phyloP scores from a whole-genome alignment of 2,329 filamentous ascomycete species.

The Exophiala sideris region DNA sequence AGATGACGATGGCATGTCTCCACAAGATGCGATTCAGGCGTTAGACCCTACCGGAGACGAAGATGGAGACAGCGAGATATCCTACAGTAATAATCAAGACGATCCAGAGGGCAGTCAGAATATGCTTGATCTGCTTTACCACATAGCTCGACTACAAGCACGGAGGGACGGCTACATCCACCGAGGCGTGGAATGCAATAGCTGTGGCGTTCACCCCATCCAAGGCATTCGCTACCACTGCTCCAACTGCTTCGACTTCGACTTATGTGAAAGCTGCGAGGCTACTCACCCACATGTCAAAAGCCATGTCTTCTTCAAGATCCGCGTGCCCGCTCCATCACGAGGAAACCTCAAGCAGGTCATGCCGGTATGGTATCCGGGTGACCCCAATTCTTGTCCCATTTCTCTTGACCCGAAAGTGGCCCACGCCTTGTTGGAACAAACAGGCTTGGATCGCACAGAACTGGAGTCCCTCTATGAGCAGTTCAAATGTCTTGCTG shows the following conservation, averaged over 20 bases:
- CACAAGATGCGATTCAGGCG: conserved; percentile 14
- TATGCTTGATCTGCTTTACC: conserved; percentile 79
- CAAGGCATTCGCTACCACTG: conserved; percentile 90
- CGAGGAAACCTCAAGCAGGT: conserved; percentile 67
- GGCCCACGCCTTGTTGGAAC: conserved; percentile 64
- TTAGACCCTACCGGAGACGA: conserved; percentile 39
- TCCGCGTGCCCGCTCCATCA: conserved; percentile 76
- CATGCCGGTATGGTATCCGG: conserved; percentile 82
- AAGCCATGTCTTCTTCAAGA: conserved; percentile 95
- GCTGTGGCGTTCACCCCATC: conserved; percentile 82
- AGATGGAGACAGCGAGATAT: conserved; percentile 43
- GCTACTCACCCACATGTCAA: conserved; percentile 68
- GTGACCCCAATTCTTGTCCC: conserved; percentile 71
- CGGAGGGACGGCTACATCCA: conserved; percentile 86
- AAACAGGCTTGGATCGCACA: conserved; percentile 76
- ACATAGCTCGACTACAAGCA: conserved; percentile 91
- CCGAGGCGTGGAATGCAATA: conserved; percentile 86
- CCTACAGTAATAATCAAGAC: conserved; percentile 40
- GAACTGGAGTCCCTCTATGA: conserved; percentile 94
- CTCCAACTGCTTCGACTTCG: conserved; percentile 92
- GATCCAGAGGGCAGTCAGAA: conserved; percentile 62
- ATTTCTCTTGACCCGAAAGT: conserved; percentile 64
- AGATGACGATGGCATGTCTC: conserved; percentile 10
- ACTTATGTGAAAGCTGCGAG: conserved; percentile 92
- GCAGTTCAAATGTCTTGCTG: conserved; percentile 92